Evolutionary conservation across 2,329 filamentous ascomycete species (phyloP).

Genomic region (Didymella pomorum): DNA sequence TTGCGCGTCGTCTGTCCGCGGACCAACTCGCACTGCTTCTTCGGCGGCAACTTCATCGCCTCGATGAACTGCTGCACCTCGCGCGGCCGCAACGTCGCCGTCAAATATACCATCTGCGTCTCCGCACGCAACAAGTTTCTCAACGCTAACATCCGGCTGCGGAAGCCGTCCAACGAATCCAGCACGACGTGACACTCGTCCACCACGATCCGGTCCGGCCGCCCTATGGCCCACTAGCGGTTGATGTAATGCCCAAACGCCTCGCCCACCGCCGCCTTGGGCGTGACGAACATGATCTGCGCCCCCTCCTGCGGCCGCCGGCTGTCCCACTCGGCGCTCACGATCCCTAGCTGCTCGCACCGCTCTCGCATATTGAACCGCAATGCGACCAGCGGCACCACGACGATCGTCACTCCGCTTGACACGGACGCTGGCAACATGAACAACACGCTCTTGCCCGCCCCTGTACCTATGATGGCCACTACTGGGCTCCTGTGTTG

Average conservation of each 20-base stretch:
- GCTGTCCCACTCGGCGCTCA: not conserved
- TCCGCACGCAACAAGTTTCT: not conserved
- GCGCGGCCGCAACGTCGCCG: not conserved
- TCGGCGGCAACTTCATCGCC: not conserved
- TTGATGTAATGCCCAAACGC: not conserved
- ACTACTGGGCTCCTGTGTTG: slow-evolving; percentile 7
- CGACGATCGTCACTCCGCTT: slow-evolving; percentile 1
- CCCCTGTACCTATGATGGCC: slow-evolving; percentile 11
- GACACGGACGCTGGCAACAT: slow-evolving; percentile 2
- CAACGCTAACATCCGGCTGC: not conserved
- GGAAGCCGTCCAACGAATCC: not conserved
- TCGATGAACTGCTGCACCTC: slow-evolving; percentile 3
- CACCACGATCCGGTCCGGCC: not conserved
- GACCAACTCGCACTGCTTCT: slow-evolving; percentile 4
- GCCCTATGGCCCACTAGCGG: not conserved
- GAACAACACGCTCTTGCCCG: slow-evolving; percentile 4
- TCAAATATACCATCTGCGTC: slow-evolving; percentile 2
- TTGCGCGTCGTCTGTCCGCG: not conserved
- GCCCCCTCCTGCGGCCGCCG: not conserved
- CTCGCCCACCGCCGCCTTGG: not conserved
- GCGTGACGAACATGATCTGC: not conserved
- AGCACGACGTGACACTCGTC: slow-evolving; percentile 1
- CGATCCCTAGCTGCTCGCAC: not conserved
- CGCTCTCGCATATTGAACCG: not conserved
- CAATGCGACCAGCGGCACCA: not conserved